phyloP scores from a whole-genome alignment of 371 early-diverging fungal genomes.

The Mortierella sp. region DNA sequence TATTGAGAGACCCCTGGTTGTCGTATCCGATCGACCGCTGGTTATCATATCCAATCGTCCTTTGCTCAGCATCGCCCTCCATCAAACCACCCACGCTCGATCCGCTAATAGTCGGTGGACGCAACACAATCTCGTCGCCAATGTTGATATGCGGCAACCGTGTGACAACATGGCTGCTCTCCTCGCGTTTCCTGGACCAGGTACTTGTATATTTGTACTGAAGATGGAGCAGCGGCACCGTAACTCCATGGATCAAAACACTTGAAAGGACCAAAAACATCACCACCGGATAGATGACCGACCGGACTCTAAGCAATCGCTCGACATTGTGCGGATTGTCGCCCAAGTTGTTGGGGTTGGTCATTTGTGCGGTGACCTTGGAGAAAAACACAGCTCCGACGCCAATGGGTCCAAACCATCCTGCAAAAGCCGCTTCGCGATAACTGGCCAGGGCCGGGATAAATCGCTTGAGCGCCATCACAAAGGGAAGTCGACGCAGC shows the following conservation, averaged over 20 bases:
- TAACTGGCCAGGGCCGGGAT: conserved; percentile 83
- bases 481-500: conserved; percentile 86
- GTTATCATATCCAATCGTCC: conserved; percentile 24
- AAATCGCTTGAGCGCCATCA: conserved; percentile 73
- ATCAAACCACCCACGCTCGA: conserved; percentile 17
- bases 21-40: conserved; percentile 22
- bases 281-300: conserved; percentile 73
- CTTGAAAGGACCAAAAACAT: conserved; percentile 83
- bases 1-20: conserved; percentile 16
- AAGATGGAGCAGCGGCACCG: conserved; percentile 82
- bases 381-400: conserved; percentile 89
- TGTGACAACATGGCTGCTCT: conserved; percentile 50
- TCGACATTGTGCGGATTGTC: conserved; percentile 51
- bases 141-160: conserved; percentile 58
- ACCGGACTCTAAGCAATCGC: conserved; percentile 38
- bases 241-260: conserved; percentile 85
- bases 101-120: conserved; percentile 31
- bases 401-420: conserved; percentile 98
- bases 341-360: conserved; percentile 51
- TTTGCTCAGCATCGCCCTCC: conserved; percentile 13
- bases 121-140: conserved; percentile 57
- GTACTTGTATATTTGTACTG: conserved; percentile 61
- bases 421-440: conserved; percentile 92
- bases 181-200: conserved; percentile 54
- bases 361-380: conserved; percentile 68